A percentile compares a stretch with the other conserved stretches of the same genome.
Evolutionary conservation across 495 filamentous ascomycete species (phyloP).

Genomic region (Cudoniella acicularis): DNA sequence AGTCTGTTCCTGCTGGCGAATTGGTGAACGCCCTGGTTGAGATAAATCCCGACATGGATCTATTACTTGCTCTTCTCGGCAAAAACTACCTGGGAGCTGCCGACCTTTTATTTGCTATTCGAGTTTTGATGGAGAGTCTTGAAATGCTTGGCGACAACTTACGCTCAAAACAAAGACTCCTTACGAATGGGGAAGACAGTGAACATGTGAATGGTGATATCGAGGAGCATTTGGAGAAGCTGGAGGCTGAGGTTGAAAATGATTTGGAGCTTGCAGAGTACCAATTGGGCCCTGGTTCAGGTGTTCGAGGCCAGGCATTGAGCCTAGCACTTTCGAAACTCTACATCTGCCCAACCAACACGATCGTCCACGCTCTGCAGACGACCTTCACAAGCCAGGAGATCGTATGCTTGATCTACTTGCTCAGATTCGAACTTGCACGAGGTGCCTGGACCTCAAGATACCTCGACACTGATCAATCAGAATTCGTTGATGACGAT

Average conservation of each 20-base stretch:
- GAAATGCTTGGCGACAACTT: conserved; percentile 39
- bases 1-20: conserved; percentile 49
- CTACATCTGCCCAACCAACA: conserved; percentile 52
- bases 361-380: conserved; percentile 61
- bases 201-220: conserved; percentile 27
- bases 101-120: conserved; percentile 45
- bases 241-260: conserved; percentile 41
- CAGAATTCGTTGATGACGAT: conserved; percentile 41
- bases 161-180: conserved; percentile 22
- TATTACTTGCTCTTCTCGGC: conserved; percentile 53
- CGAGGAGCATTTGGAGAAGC: conserved; percentile 27
- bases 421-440: conserved; percentile 63
- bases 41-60: conserved; percentile 56
- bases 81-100: conserved; percentile 42
- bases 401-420: conserved; percentile 65
- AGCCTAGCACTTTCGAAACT: conserved; percentile 59
- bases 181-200: conserved; percentile 33
- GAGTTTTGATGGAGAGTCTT: conserved; percentile 47
- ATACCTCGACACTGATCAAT: conserved; percentile 46
- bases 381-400: conserved; percentile 62
- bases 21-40: conserved; percentile 56
- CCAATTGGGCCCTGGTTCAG: conserved; percentile 41
- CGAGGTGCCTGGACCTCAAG: conserved; percentile 66
- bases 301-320: conserved; percentile 39
- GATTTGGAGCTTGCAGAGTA: conserved; percentile 48